Base-by-base conservation (phyloP, 495 filamentous ascomycete genomes). In the Monascus purpureus region DNA sequence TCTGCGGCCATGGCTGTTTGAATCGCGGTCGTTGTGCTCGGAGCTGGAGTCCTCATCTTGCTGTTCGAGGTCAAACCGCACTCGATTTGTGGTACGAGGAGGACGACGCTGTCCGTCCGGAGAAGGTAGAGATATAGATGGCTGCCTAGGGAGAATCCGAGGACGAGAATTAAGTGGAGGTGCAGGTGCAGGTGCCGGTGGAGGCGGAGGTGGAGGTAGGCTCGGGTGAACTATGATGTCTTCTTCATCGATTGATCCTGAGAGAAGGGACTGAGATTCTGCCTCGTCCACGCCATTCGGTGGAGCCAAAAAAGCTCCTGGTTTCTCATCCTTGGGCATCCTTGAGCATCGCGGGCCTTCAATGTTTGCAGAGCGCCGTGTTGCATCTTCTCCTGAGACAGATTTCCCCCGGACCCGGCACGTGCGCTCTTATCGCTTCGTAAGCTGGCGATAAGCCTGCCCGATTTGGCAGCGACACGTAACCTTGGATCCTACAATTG, bases 31-130 rank as follows among this genome's bases (percentile, higher is more conserved):
- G 18, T 55, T 46, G 5, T 5, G 20, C 4, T 40, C 49, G 8
- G 38, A 28, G 8, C 45, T 46, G 13, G 61, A 55, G 3, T 69
- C 47, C 14, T 62, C 55, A 2, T 68, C 60, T 82, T 7, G 75
- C 70, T 1, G 84, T 95, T 28, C 87, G 69, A 14, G 86, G 82
- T 8, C 20, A 22, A 22, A 22, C 20, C 20, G 20, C 20, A 22
- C 20, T 5, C 20, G 20, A 9, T 22, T 22, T 22, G 20, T 22
- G 5, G 20, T 22, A 22, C 20, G 20, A 9, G 20, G 20, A 22
- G 74, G 73, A 17, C 72, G 63, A 24, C 65, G 70, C 16, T 58
- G 51, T 39, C 65, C 62, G 31, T 63, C 55, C 2, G 45, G 39
- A 3, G 44, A 33, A n/a, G 54, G 55, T 17, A 46, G 58, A 9